These are phyloP conservation scores for Nakataea oryzae DNA, from an alignment of 2,329 filamentous ascomycete species.

Conservation along the genomic window DNA sequence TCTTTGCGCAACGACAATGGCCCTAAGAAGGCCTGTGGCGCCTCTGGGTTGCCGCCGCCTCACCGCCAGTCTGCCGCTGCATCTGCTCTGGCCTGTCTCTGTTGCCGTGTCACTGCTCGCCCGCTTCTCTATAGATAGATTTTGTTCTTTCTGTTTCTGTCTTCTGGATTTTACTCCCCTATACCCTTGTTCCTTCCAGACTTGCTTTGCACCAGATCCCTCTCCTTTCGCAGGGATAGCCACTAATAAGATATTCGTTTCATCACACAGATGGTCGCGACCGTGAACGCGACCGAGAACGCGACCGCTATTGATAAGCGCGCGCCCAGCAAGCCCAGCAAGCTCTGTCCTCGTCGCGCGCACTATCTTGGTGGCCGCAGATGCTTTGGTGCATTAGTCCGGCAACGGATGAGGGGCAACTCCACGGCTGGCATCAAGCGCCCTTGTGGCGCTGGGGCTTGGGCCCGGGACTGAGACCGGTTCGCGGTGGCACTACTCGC, in stretches of 20 bases:
- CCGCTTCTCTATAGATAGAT: not conserved
- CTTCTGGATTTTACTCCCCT: not conserved
- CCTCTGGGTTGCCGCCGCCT: not conserved
- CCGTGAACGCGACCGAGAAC: slow-evolving; percentile 1
- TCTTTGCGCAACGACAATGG: not conserved
- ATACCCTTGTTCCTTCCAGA: not conserved
- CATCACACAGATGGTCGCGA: slow-evolving; percentile 1
- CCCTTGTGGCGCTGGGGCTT: not conserved
- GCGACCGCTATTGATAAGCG: slow-evolving; percentile 2
- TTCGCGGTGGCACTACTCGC: not conserved
- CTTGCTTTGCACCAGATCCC: not conserved
- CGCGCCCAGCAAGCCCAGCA: not conserved
- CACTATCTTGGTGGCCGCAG: no score
- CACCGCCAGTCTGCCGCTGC: not conserved
- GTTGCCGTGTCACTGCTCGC: not conserved
- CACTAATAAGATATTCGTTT: not conserved
- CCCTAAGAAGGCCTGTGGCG: not conserved
- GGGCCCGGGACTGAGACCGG: no score
- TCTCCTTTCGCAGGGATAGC: not conserved
- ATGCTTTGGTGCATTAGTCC: not conserved
- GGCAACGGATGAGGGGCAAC: not conserved
- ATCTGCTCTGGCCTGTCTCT: not conserved
- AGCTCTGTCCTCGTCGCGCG: not conserved
- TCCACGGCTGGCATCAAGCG: no score
- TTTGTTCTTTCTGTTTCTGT: not conserved